Evolutionary conservation across 1,284 basidiomycete species (phyloP).

Genomic region (Garcileccinum viscosum): DNA sequence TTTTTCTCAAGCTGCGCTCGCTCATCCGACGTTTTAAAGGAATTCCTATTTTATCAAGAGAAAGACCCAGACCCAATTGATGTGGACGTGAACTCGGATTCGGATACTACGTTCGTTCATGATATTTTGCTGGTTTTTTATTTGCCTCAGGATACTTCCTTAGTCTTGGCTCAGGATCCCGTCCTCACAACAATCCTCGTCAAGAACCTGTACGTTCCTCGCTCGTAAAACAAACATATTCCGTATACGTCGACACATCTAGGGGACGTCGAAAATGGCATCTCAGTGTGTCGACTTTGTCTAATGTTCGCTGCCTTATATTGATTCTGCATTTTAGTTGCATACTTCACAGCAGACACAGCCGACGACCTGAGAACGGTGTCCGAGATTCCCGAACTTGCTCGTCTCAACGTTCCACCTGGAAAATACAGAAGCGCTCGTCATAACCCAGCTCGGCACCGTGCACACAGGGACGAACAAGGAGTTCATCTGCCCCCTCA

Average conservation of each 20-base stretch:
- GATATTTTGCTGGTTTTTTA: background rate
- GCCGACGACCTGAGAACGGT: slow-evolving; percentile 61
- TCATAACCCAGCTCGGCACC: slow-evolving; percentile 41
- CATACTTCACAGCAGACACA: slow-evolving; percentile 72
- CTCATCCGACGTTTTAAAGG: slow-evolving; percentile 47
- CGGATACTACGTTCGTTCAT: slow-evolving; percentile 46
- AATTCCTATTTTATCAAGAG: slow-evolving; percentile 81
- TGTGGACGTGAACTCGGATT: slow-evolving; percentile 52
- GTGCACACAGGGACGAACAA: slow-evolving; percentile 32
- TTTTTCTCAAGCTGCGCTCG: slow-evolving; percentile 1
- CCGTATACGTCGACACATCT: slow-evolving; percentile 69
- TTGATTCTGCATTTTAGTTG: slow-evolving; percentile 50
- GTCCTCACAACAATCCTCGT: slow-evolving; percentile 40
- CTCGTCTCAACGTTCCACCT: slow-evolving; percentile 57
- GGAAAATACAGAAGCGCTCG: slow-evolving; percentile 72
- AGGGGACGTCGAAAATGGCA: slow-evolving; percentile 78
- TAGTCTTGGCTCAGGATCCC: slow-evolving; percentile 42
- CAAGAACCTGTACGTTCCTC: slow-evolving; percentile 51
- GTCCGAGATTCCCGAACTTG: slow-evolving; percentile 61
- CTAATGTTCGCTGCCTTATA: slow-evolving; percentile 4
- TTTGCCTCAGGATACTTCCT: slow-evolving; percentile 25
- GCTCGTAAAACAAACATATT: slow-evolving; percentile 81
- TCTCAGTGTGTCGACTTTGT: slow-evolving; percentile 57
- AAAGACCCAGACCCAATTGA: slow-evolving; percentile 53
- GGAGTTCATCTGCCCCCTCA: slow-evolving; percentile 19